Percentiles rank a stretch among this genome's conserved stretches.
Conservation (phyloP, 495 filamentous ascomycete genomes). For the Aspergillus nanangensis region DNA sequence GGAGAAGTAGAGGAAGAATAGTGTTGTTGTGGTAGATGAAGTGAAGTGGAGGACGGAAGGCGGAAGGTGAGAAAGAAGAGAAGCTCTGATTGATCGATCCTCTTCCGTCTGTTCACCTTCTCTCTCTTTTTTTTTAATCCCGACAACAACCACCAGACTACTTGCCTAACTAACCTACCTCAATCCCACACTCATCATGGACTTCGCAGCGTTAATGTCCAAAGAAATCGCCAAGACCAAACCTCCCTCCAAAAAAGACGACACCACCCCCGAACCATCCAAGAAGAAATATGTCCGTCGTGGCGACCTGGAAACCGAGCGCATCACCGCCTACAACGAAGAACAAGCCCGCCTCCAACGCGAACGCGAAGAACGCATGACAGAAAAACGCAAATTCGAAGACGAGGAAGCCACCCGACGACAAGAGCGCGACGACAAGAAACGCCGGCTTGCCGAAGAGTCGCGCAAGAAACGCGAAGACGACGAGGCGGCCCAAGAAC, state of each 20-base stretch:
- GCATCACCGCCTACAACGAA: conserved; percentile 72
- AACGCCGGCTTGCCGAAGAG: conserved; percentile 75
- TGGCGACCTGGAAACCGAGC: conserved; percentile 79
- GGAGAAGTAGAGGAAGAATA: background rate
- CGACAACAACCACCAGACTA: background rate
- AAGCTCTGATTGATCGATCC: background rate
- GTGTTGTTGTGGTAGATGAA: background rate
- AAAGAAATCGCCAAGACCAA: conserved; percentile 81
- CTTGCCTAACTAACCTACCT: background rate
- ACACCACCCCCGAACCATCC: conserved; percentile 18
- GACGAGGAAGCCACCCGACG: conserved; percentile 73
- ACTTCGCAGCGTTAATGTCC: conserved; percentile 90
- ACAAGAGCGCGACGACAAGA: conserved; percentile 72
- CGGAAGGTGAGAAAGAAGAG: background rate
- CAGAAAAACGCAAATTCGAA: conserved; percentile 82
- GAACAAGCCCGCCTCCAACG: conserved; percentile 67
- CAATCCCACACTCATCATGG: conserved; percentile 54
- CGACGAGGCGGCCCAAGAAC: conserved; percentile 56
- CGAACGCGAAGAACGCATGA: conserved; percentile 60
- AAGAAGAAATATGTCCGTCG: conserved; percentile 81
- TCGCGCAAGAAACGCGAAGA: conserved; percentile 63
- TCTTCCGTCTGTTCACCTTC: background rate
- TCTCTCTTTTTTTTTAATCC: background rate
- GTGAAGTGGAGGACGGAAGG: background rate
- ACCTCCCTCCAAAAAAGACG: conserved; percentile 23